Base-by-base conservation (phyloP, 2,329 filamentous ascomycete species). In the Coleophoma cylindrospora region DNA sequence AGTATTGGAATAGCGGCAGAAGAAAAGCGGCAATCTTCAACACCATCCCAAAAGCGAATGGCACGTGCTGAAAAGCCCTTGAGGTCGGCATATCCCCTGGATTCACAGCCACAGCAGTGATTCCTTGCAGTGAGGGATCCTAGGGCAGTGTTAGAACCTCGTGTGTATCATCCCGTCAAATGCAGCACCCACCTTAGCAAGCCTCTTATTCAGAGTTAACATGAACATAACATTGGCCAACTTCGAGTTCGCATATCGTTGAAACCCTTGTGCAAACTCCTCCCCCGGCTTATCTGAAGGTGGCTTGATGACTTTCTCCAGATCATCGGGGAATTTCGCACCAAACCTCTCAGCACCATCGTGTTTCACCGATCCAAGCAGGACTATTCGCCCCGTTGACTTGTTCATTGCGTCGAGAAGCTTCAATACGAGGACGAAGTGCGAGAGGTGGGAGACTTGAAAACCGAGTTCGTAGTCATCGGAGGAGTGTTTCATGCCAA, bases 201-300 rank as follows among this genome's bases (percentile, higher is more conserved):
- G 11, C n/a, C n/a, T 37, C 12, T 37, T n/a, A 37, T 72, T 73
- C 15, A 76, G 53, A 27, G 68, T 67, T 50, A 73, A 68, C 53
- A 65, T 68, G 54, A 68, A 69, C 58, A 69, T 70, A 4, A 71
- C 57, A 12, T 68, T 59, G 3, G 66, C 70, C 14, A 52, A 54
- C 54, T 75, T 76, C 1, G 69, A 67, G 21, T 66, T 67, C 2
- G 64, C 72, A 55, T 75, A 77, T 48, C 70, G 60, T 48, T 71
- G 65, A 33, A 73, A 74, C 3, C 73, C 72, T 5, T 62, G 59
- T 3, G 68, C 72, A 19, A 65, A 53, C 19, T 66, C 61, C 15
- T 74, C 66, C 0, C 48, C 50, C 11, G 14, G 13, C 12, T 32
- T 17, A 50, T 71, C 67, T 3, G 58, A 49, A 0, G 43, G 27